These are phyloP conservation scores for Dothiorella sarmentorum DNA, from an alignment of 2,329 filamentous ascomycete genomes.

Conservation along the genomic window DNA sequence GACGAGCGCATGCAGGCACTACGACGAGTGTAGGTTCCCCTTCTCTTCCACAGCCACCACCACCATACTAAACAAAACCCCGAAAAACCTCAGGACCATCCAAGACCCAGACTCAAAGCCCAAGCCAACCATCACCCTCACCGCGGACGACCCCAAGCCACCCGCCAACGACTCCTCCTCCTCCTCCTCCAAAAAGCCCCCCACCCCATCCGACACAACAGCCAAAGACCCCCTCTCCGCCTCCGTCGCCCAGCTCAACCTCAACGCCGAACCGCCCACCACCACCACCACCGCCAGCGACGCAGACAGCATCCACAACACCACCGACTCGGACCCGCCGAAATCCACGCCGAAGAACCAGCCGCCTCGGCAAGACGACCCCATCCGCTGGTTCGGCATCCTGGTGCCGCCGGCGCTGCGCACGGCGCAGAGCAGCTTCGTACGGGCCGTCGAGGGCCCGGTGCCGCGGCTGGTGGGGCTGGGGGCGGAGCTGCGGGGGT, in stretches of 20 bases:
- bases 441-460: constrained; percentile 54
- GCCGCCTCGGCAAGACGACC: constrained; percentile 42
- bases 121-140: not conserved
- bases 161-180: not conserved
- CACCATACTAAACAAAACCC: no score
- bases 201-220: not conserved
- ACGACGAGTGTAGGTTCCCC: constrained; percentile 42
- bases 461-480: constrained; percentile 58
- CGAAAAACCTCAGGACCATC: constrained; percentile 24
- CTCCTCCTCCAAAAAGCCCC: not conserved
- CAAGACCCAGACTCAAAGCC: constrained; percentile 2
- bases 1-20: constrained; percentile 69
- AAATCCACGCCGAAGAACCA: not conserved
- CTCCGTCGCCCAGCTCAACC: not conserved
- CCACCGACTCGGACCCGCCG: not conserved
- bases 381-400: constrained; percentile 56
- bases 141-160: not conserved
- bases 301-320: not conserved
- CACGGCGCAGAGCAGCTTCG: constrained; percentile 58
- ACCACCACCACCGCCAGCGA: not conserved
- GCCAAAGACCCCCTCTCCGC: not conserved
- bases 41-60: no score
- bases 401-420: constrained; percentile 48
- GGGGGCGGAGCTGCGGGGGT: constrained; percentile 57
- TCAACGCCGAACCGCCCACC: not conserved